Evolutionary conservation across 2,329 filamentous ascomycete genomes (phyloP).

Genomic region (Ophiostoma himal-ulmi): DNA sequence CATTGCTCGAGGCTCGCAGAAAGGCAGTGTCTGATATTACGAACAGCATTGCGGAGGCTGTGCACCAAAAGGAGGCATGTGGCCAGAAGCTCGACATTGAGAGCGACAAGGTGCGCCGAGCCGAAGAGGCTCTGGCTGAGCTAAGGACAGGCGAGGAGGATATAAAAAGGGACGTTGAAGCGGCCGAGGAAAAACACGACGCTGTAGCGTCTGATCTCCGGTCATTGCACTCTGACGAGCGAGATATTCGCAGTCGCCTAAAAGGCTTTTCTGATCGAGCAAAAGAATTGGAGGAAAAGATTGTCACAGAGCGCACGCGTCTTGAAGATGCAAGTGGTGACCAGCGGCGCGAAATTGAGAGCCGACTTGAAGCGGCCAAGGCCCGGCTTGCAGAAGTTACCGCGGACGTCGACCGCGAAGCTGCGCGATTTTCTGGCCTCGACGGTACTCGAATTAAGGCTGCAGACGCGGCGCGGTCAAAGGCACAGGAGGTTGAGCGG

Average conservation of each 20-base stretch:
- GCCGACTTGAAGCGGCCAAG: constrained; percentile 52
- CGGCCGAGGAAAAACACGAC: constrained; percentile 48
- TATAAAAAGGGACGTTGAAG: constrained; percentile 43
- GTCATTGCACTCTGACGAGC: constrained; percentile 54
- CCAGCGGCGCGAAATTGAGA: constrained; percentile 55
- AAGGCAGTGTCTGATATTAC: constrained; percentile 35
- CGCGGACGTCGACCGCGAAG: constrained; percentile 31
- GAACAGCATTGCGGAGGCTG: constrained; percentile 40
- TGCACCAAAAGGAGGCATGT: constrained; percentile 37
- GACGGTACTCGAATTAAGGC: constrained; percentile 33
- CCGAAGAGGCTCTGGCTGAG: constrained; percentile 37
- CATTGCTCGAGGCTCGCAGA: constrained; percentile 35
- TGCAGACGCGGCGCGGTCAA: constrained; percentile 30
- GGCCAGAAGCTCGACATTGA: constrained; percentile 45
- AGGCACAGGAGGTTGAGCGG: constrained; percentile 32
- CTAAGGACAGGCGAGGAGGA: constrained; percentile 46
- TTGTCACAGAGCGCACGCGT: constrained; percentile 52
- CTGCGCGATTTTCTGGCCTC: constrained; percentile 32
- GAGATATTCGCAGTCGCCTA: constrained; percentile 56
- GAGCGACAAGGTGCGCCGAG: constrained; percentile 41
- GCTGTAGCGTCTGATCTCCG: constrained; percentile 27
- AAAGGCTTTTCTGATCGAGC: constrained; percentile 47
- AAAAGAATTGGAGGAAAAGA: constrained; percentile 42
- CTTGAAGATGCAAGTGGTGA: constrained; percentile 62
- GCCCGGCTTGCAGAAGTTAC: constrained; percentile 42